Base-by-base conservation (phyloP, 495 filamentous ascomycete genomes). In the Letharia lupina region DNA sequence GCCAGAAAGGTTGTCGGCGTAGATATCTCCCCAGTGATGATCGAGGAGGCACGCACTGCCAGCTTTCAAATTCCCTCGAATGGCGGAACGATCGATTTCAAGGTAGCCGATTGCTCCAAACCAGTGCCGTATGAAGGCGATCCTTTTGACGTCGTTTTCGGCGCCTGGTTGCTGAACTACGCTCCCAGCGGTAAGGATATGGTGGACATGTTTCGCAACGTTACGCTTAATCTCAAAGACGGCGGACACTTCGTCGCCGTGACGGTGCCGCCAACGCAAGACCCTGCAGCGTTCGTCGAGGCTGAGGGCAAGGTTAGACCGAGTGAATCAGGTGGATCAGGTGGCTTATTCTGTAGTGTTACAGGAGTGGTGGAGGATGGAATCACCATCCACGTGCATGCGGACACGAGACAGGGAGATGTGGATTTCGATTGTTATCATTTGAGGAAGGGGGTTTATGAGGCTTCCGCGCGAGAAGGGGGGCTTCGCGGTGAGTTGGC, bases 91-190 rank as follows among this genome's bases (percentile, higher is more conserved):
- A 40, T 73, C 4, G 18, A 33, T 8, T 75, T 69, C 61, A 45
- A 58, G 8, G 45, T 70, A 8, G 73, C 58, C 1, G 74, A 75
- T 60, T 71, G 73, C 68, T 56, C 57, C 10, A 66, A 67, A 50
- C 69, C 69, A 0, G 41, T 33, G 31, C 10, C 9, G 5, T 68
- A 65, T 23, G 68, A 70, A 18, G 73, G 71, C 33, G 77, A 70
- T 10, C 71, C 70, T 15, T 80, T 78, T 64, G 76, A 79, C 64
- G 7, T 78, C 39, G 76, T 77, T 23, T 71, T 77, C 37, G 76
- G 66, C 4, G 70, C 67, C 39, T 79, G 76, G 76, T 64, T 79
- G 12, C 71, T 78, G 48, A 77, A 78, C 67, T 79, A 77, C 60
- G 75, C 77, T 9, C 60, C 70, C n/a, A 69, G 60, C 63, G 39